Conservation (phyloP, 306 rosid genomes). For the Prunus padus region DNA sequence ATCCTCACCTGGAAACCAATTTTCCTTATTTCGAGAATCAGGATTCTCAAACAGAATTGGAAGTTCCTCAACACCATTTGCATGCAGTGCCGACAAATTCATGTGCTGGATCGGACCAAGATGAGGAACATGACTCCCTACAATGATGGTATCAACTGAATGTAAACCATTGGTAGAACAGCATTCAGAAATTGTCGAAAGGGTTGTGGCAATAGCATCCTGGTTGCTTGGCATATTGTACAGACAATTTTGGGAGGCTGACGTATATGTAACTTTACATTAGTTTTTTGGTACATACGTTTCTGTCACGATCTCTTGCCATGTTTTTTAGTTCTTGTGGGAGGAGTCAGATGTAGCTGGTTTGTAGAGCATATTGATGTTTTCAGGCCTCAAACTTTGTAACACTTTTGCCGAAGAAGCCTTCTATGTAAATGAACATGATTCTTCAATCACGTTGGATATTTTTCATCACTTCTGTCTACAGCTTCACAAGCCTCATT, state of each 20-base stretch:
- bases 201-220: neutral
- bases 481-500: neutral
- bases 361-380: neutral
- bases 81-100: neutral
- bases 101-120: neutral
- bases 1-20: constrained; percentile 32
- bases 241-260: constrained; percentile 1
- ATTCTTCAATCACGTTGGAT: neutral
- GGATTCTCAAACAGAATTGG: constrained; percentile 29
- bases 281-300: neutral
- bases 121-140: constrained; percentile 14
- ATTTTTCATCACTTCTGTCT: neutral
- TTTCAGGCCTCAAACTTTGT: neutral
- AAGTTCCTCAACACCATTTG: neutral
- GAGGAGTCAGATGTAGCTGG: neutral
- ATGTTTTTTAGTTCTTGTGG: neutral
- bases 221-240: neutral
- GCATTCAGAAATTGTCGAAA: neutral
- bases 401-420: neutral
- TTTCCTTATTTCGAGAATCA: constrained; percentile 31
- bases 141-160: neutral
- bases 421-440: constrained; percentile 1
- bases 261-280: neutral
- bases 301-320: neutral
- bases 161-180: neutral